Base-by-base conservation (phyloP, 306 rosid genomes). In the Canavalia gladiata region DNA sequence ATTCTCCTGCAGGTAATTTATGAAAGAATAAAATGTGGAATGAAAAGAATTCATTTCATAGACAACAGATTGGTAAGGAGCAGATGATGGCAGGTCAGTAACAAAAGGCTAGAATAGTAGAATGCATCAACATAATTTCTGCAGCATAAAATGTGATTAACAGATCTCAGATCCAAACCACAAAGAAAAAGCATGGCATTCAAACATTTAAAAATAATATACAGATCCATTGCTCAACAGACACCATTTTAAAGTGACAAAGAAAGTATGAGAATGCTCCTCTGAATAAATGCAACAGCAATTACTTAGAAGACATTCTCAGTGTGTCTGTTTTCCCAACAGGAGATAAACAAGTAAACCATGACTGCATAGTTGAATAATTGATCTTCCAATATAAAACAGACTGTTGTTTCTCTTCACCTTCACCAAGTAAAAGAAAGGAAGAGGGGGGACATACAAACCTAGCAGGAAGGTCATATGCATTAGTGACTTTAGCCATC, bases 401-500 rank as follows among this genome's bases (percentile, higher is more conserved):
- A 52, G 71, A 80, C 7, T 11, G 28, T 18, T 25, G 31, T 64
- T 49, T 58, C 59, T 62, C 59, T 62, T 63, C 58, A 45, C 28
- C 80, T 55, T 81, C 59, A 72, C 47, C 78, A 64, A 70, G 39
- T 25, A 65, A 76, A 81, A 54, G 68, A 66, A 70, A 35, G 63
- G 57, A 54, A 25, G 45, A 42, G 60, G 59, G 65, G 31, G 52
- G 52, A 50, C 34, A 72, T 50, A 81, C 92, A 80, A 84, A 94
- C 99, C 99, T 95, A 10, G 97, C 97, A 72, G 99, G 98, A 88
- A 95, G 99, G 86, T 95, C 97, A 76, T 95, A 90, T 8, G 94
- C 98, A 80, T 80, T 87, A 74, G 99, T 90, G 84, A 87, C 92
- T 91, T 92, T 96, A 77, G 99, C 98, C 99, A 96, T 93, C 87